These are phyloP conservation scores for Boletus coccyginus DNA, from an alignment of 768 basidiomycete species.

Conservation along the genomic window DNA sequence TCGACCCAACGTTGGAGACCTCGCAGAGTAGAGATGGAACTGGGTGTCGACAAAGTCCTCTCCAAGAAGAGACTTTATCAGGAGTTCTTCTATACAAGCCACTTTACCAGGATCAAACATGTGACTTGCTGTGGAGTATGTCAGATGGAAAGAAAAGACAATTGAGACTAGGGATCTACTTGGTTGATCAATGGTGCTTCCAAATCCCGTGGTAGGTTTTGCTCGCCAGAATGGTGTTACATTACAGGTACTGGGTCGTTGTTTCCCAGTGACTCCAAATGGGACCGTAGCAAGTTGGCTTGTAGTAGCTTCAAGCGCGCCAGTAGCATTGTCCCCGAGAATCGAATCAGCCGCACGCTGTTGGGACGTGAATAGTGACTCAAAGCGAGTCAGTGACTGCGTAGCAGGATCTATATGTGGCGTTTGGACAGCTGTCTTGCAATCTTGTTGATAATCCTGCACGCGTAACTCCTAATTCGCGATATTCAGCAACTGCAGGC, in stretches of 20 bases:
- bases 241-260: slow-evolving; percentile 5
- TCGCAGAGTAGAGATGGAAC: slow-evolving; percentile 29
- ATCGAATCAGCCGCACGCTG: slow-evolving; percentile 23
- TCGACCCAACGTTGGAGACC: slow-evolving; percentile 7
- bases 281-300: slow-evolving; percentile 20
- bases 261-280: slow-evolving; percentile 25
- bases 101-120: slow-evolving; percentile 1
- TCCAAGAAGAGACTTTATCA: slow-evolving; percentile 9
- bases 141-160: too few species aligned
- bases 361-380: slow-evolving; percentile 16
- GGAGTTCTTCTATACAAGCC: slow-evolving; percentile 17
- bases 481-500: neutral
- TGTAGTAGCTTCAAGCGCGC: slow-evolving; percentile 17
- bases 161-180: slow-evolving; percentile 8
- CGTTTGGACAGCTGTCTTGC: slow-evolving; percentile 75
- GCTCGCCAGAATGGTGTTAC: slow-evolving; percentile 21
- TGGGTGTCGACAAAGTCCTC: slow-evolving; percentile 27
- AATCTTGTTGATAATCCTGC: slow-evolving; percentile 73
- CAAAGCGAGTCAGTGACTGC: slow-evolving; percentile 19
- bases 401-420: slow-evolving; percentile 13
- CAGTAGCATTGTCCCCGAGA: slow-evolving; percentile 23
- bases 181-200: slow-evolving; percentile 21
- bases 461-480: slow-evolving; percentile 60
- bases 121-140: neutral
- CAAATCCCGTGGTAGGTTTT: slow-evolving; percentile 28